Evolutionary conservation across 768 basidiomycete species (phyloP), one percentile per base, ranked within the genome.

Genomic region (Filobasidium wieringae): DNA sequence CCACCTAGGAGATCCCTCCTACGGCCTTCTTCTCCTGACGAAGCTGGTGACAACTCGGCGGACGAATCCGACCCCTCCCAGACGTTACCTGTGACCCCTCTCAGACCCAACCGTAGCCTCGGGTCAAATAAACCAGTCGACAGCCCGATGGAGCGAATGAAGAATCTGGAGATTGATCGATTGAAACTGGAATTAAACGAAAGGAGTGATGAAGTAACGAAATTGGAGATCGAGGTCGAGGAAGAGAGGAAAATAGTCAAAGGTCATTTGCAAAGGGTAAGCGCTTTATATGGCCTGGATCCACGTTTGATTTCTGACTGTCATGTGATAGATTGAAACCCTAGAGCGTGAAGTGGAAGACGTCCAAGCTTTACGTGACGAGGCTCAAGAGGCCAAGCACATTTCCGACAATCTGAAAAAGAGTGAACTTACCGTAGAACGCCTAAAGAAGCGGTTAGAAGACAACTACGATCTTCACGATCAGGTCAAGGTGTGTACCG

Each of bases 371-470:
- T 78, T 97, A 57, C 92, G 91, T 69, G 93, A 99, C 69, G 84
- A 92, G 75, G 79, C 97, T 3, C 93, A 99, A 68, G 93, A 96
- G 88, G 91, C 71, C 63, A 84, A 85, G 7, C 91, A 96, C 75
- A 85, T 89, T 5, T 86, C 88, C 3, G 95, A 96, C 66, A 87
- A 84, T 63, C 77, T 91, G 40, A 85, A 87, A 66, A 97, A 96
- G 78, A 87, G 84, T 0, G 95, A 97, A 75, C 92, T 92, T 67
- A 91, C 93, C 31, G 87, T 95, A 81, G 91, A 96, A 75, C 97
- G 97, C 73, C 93, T 96, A 74, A 93, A 93, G 77, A 91, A 88
- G 79, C 97, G 43, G 24, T 47, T 47, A 14, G 43, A 47, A 26
- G 43, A 47, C 7, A 14, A 12, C 14, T 14, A 14, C 14, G n/a